Evolutionary conservation across 768 basidiomycete species (phyloP), one percentile per base, ranked within the genome.

Genomic region (Termitomyces sp.): DNA sequence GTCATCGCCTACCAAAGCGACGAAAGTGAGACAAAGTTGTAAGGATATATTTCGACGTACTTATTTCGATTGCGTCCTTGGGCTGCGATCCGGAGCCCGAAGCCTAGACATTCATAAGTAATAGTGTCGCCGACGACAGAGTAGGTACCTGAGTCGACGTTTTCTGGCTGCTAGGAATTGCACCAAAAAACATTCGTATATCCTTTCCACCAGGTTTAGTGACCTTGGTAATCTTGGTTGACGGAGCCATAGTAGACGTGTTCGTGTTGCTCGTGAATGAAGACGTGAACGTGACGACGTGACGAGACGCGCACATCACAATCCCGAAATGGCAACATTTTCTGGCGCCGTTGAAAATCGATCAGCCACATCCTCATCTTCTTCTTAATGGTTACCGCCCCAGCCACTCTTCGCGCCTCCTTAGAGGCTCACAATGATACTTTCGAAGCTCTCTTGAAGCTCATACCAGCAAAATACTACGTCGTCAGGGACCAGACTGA

Each of bases 381-480:
- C 3, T 32, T 49, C 48, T 49, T 43, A 15, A 86, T 86, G 84
- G 70, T 80, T 36, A 88, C 86, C 15, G 63, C 84, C 17, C 69
- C 73, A 25, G 71, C 77, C 17, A 74, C 70, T 0, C 79, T 92
- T 17, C 79, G 81, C 49, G 72, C 77, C 9, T 92, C 91, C 4
- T 75, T 98, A 53, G 90, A 94, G 73, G 77, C 78, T 46, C 94
- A 97, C 76, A 97, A 98, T 70, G 84, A 83, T 32, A 85, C 87
- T 0, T 98, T 99, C 67, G 93, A 95, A 69, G 79, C 85, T 0
- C 78, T 98, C 5, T 79, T 97, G 2, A 85, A 81, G 45, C 83
- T 97, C 50, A 97, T 98, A 59, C 96, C 96, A 0, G 83, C 95
- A 5, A 89, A 89, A 77, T 94, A 91, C 72, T 98, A 98, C 74